Conservation (phyloP, 495 filamentous ascomycete genomes). For the Staphylotrichum longicolle region DNA sequence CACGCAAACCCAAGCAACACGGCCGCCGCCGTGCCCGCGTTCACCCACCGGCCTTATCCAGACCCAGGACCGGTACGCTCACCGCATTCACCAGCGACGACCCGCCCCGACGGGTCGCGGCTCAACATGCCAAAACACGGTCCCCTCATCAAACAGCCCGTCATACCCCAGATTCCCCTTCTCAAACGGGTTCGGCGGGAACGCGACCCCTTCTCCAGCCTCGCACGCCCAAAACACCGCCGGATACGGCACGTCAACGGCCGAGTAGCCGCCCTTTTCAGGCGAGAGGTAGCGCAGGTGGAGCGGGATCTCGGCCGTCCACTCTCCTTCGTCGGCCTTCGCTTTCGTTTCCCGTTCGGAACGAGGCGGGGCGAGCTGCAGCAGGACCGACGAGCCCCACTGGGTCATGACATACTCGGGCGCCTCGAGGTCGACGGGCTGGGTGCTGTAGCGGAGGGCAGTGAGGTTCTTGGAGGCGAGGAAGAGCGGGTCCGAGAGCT, state of each 20-base stretch:
- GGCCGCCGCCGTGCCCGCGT: conserved; percentile 65
- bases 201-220: conserved; percentile 67
- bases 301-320: conserved; percentile 76
- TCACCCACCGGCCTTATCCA: conserved; percentile 59
- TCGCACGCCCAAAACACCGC: conserved; percentile 92
- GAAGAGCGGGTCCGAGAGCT: conserved; percentile 42
- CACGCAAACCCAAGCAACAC: conserved; percentile 73
- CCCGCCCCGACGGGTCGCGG: conserved; percentile 46
- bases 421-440: conserved; percentile 89
- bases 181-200: conserved; percentile 83
- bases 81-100: conserved; percentile 56
- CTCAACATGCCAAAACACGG: conserved; percentile 82
- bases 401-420: conserved; percentile 72
- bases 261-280: conserved; percentile 48
- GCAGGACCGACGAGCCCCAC: conserved; percentile 79
- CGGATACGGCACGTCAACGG: conserved; percentile 63
- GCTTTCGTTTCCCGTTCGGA: conserved; percentile 7
- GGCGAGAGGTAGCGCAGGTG: conserved; percentile 83
- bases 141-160: conserved; percentile 71
- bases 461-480: conserved; percentile 68
- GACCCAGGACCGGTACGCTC: conserved; percentile 73
- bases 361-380: conserved; percentile 65
- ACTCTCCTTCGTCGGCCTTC: conserved; percentile 37
- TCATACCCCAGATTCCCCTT: conserved; percentile 82
- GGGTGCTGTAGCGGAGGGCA: conserved; percentile 62